Conservation (phyloP, 176 grass and related monocot genomes). For the Musa beccarii region DNA sequence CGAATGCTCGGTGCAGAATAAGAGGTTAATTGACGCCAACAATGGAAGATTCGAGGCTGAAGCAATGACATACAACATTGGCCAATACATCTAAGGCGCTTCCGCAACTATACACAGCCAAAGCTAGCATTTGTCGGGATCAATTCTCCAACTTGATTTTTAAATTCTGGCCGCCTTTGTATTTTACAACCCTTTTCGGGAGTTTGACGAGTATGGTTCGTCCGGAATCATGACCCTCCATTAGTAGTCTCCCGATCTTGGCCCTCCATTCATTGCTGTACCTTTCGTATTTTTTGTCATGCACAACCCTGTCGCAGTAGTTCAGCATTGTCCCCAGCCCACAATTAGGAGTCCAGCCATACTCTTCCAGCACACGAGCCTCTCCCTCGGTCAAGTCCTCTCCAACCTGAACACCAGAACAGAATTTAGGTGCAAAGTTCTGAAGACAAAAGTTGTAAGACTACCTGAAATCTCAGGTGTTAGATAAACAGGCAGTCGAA, state of each 20-base stretch:
- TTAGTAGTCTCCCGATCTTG: constrained; percentile 75
- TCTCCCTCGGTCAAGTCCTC: constrained; percentile 68
- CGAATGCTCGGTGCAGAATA: too few relatives aligned
- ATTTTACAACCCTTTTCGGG: constrained; percentile 25
- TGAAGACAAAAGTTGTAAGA: neutral
- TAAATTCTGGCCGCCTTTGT: neutral
- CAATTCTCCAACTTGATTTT: neutral
- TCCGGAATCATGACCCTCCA: constrained; percentile 49
- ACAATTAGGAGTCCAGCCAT: constrained; percentile 72
- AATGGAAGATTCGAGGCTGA: too few relatives aligned
- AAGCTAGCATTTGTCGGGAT: neutral
- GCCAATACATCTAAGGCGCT: too few relatives aligned
- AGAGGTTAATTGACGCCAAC: too few relatives aligned
- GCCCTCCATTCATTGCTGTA: constrained; percentile 45
- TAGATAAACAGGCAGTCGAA: too few relatives aligned
- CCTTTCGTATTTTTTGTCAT: constrained; percentile 62
- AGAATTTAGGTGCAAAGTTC: neutral
- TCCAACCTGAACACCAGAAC: constrained; percentile 34
- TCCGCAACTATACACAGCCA: neutral
- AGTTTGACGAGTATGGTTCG: constrained; percentile 29
- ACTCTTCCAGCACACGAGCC: constrained; percentile 46
- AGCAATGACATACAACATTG: too few relatives aligned
- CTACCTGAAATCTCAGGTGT: too few relatives aligned
- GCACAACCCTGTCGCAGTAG: constrained; percentile 65
- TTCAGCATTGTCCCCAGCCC: constrained; percentile 77